Conservation (phyloP, 202 grass and related monocot genomes). For the Carex sylvatica region DNA sequence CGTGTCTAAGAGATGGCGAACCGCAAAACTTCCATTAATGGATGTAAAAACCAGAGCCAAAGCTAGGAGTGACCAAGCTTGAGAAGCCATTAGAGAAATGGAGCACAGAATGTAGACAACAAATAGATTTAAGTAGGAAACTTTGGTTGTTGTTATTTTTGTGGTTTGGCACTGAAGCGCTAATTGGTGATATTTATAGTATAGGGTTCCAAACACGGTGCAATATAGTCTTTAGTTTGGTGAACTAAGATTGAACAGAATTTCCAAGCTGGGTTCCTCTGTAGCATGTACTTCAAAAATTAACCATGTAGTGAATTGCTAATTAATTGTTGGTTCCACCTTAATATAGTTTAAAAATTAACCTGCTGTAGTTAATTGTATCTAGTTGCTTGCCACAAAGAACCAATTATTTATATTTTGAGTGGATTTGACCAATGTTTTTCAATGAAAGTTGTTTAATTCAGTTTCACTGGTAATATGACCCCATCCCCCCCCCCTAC, state of each 20-base stretch:
- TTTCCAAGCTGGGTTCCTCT: not conserved
- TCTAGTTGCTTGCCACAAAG: not conserved
- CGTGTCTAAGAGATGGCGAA: constrained; percentile 57
- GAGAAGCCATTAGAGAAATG: constrained; percentile 37
- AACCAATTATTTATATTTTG: not conserved
- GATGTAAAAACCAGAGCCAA: constrained; percentile 38
- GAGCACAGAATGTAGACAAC: not conserved
- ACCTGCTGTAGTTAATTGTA: not conserved
- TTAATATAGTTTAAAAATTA: too few species aligned
- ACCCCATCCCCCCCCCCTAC: too few species aligned
- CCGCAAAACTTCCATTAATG: constrained; percentile 45
- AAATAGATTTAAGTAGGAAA: not conserved
- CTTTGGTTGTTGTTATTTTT: not conserved
- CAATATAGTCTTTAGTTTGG: constrained; percentile 8
- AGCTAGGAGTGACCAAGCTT: constrained; percentile 31
- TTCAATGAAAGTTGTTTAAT: not conserved
- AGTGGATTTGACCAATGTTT: not conserved
- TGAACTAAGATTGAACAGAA: constrained; percentile 14
- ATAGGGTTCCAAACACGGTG: not conserved
- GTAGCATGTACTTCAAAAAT: not conserved
- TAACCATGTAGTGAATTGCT: not conserved
- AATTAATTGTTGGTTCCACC: not conserved
- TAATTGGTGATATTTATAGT: constrained; percentile 25
- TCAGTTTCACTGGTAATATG: too few species aligned
- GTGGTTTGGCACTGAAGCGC: not conserved